Base-by-base conservation (phyloP, 2,329 filamentous ascomycete species). In the Fusarium nelsonii region DNA sequence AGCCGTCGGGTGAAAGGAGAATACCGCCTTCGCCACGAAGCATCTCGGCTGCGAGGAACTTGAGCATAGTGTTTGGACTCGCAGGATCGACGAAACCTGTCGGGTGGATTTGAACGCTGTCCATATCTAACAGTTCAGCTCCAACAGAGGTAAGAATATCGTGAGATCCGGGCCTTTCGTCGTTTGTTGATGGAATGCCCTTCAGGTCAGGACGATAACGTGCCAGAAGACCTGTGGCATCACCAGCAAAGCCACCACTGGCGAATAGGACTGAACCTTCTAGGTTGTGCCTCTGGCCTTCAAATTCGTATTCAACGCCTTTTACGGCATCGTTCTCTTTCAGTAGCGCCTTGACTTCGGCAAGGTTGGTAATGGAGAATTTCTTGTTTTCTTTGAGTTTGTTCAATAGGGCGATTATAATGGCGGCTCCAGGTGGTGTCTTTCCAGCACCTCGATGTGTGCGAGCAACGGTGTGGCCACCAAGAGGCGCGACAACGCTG, bases 41-140 rank as follows among this genome's bases (percentile, higher is more conserved):
- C 60, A 88, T 81, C 75, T 91, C 89, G 0, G 88, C 88, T 0
- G 88, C 88, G 6, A 91, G 83, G 70, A 91, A 87, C 76, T 91
- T 91, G 48, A 88, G 82, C 34, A 77, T 76, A 0, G 82, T 81
- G 1, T 68, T 69, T 0, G 80, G 77, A 33, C 82, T 80, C 2
- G 81, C 79, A 0, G 84, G 84, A 65, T 90, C 87, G 8, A 91
- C 79, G 71, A 91, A 91, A 0, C 87, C 87, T 0, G 88, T 90
- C 4, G 89, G 88, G 67, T 91, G 89, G 6, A 91, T 82, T 75
- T 91, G 89, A 3, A 91, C 87, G 60, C 81, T 82, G 43, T 84
- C 81, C 84, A 86, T 86, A 30, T 86, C 84, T 40, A 85, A 78
- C 14, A 85, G 74, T 33, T 77, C 77, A 7, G 83, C 83, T 16